Conservation (phyloP, 345 rosid species). For the Psidium guajava region DNA sequence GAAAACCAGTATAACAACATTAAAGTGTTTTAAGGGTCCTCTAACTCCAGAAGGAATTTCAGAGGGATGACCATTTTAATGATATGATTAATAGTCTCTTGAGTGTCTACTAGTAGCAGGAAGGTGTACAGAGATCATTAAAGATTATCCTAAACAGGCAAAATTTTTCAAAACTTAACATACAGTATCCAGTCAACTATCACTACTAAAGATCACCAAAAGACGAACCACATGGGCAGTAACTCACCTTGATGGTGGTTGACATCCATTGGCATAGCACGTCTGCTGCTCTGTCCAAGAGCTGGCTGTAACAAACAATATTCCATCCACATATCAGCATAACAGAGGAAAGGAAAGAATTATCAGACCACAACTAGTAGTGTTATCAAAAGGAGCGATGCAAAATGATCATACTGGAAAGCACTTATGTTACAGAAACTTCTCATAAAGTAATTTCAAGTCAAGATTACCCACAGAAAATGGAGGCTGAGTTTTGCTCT, state of each 20-base stretch:
- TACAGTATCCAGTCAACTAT: neutral
- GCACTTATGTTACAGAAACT: neutral
- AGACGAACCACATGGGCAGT: neutral
- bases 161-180: neutral
- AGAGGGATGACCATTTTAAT: neutral
- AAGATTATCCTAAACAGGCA: neutral
- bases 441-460: neutral
- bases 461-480: slow-evolving; percentile 29
- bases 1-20: neutral
- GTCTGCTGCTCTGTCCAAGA: slow-evolving; percentile 53
- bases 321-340: neutral
- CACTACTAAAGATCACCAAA: neutral
- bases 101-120: neutral
- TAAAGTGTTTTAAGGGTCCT: neutral
- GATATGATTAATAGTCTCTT: neutral
- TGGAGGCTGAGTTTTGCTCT: slow-evolving; percentile 47
- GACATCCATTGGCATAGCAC: slow-evolving; percentile 30
- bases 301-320: slow-evolving; percentile 33
- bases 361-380: neutral
- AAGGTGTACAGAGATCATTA: neutral
- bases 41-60: neutral
- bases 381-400: neutral
- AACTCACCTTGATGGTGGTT: slow-evolving; percentile 51
- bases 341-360: neutral
- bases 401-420: neutral